phyloP scores from a whole-genome alignment of 208 protist species.

The Wallacemonas collosoma region DNA sequence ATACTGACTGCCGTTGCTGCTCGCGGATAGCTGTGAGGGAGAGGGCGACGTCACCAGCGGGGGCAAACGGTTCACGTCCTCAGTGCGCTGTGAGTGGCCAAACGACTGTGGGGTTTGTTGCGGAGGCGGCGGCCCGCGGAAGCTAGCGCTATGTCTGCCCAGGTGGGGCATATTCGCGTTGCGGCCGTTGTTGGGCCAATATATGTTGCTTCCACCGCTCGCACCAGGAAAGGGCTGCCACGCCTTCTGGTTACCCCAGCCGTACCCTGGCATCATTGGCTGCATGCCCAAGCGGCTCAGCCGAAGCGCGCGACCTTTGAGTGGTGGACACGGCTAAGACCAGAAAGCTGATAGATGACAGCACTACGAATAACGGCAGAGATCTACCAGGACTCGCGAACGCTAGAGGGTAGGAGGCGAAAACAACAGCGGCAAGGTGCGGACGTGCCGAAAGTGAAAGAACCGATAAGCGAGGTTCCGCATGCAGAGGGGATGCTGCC shows the following conservation, averaged over 20 bases:
- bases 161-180: background rate
- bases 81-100: background rate
- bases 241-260: background rate
- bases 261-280: conserved; percentile 3
- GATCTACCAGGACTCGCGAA: too few relatives aligned
- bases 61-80: background rate
- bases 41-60: background rate
- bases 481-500: too few relatives aligned
- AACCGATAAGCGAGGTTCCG: too few relatives aligned
- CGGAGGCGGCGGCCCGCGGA: background rate
- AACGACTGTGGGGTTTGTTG: background rate
- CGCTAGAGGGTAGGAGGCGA: too few relatives aligned
- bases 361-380: too few relatives aligned
- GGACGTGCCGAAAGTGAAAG: too few relatives aligned
- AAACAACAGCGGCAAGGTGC: too few relatives aligned
- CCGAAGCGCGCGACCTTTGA: background rate
- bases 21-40: background rate
- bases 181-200: conserved; percentile 6
- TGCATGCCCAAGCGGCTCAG: background rate
- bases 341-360: too few relatives aligned
- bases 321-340: too few relatives aligned
- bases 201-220: background rate
- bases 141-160: background rate
- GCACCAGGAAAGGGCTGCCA: conserved; percentile 1
- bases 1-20: background rate